These are phyloP conservation scores for Pelargonium australe DNA, from an alignment of 441 rosid species.

Conservation along the genomic window DNA sequence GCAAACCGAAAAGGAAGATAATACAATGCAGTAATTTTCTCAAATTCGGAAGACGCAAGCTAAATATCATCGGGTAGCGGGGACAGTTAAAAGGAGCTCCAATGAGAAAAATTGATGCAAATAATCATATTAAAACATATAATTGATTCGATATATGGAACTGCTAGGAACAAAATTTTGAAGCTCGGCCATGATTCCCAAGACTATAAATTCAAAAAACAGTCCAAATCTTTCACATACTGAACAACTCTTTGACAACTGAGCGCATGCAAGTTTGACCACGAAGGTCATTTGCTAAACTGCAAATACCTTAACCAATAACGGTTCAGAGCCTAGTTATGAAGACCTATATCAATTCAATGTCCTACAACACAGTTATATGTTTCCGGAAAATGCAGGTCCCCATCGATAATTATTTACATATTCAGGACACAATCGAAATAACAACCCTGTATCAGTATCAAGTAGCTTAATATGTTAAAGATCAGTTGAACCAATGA, in stretches of 20 bases:
- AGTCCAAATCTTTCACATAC: background rate
- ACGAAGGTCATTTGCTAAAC: background rate
- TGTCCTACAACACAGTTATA: background rate
- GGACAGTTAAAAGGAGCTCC: background rate
- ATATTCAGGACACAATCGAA: background rate
- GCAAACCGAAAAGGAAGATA: background rate
- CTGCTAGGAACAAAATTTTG: no score
- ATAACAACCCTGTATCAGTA: background rate
- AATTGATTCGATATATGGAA: no score
- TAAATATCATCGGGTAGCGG: background rate
- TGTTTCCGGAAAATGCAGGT: background rate
- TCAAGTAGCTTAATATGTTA: background rate
- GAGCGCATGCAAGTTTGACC: background rate
- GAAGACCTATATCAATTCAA: background rate
- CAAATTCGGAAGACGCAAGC: background rate
- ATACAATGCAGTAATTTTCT: background rate
- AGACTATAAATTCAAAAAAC: background rate
- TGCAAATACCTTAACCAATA: conserved; percentile 1
- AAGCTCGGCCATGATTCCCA: no score
- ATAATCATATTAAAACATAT: no score
- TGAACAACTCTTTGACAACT: background rate
- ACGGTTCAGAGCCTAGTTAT: background rate
- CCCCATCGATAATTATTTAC: background rate
- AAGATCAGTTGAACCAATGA: background rate
- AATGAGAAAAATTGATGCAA: no score